Conservation (phyloP, 306 rosid species). For the Cicer judaicum region DNA sequence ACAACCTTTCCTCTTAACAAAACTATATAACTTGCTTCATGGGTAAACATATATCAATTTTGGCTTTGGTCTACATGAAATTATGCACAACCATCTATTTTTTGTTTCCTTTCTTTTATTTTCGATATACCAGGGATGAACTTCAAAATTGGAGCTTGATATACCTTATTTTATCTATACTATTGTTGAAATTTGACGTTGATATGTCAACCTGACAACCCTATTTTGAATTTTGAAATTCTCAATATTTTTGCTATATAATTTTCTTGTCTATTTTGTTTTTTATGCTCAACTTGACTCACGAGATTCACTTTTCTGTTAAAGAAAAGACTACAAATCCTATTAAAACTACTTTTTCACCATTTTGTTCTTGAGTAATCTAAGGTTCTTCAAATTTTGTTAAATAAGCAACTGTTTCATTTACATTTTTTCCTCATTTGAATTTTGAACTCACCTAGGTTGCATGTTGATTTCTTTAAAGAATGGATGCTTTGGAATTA, state of each 20-base stretch:
- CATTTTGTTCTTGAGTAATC: neutral
- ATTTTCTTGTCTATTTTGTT: no score
- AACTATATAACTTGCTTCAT: no score
- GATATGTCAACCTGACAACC: no score
- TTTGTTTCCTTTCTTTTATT: neutral
- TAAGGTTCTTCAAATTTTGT: neutral
- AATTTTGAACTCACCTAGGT: neutral
- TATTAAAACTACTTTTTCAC: neutral
- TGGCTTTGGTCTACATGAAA: no score
- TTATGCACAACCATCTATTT: neutral
- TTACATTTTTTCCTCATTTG: neutral
- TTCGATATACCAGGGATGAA: neutral
- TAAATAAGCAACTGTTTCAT: neutral
- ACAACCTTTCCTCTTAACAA: no score
- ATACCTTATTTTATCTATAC: no score
- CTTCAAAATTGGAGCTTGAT: neutral
- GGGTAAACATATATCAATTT: no score
- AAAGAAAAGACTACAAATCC: neutral
- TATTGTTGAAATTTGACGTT: no score
- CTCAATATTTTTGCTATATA: no score
- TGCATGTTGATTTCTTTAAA: neutral
- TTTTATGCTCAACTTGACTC: no score
- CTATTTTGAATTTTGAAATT: no score
- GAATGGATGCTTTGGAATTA: neutral
- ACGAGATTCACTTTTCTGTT: neutral